Conservation (phyloP, 1,139 yeast genomes). For the Candida tunisiensis region DNA sequence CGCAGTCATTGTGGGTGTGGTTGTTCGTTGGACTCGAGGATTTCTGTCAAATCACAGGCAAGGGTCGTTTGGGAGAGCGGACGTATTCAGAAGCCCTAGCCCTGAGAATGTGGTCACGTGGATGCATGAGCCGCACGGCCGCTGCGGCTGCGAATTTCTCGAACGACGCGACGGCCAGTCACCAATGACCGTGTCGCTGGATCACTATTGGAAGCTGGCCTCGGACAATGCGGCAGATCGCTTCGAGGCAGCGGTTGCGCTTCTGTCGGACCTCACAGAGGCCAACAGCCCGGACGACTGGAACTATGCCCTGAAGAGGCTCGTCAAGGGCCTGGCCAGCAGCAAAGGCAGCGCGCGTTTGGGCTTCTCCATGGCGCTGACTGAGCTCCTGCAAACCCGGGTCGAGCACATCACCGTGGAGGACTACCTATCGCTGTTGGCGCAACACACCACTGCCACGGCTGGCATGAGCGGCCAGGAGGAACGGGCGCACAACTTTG, state of each 20-base stretch:
- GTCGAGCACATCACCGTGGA: slow-evolving; percentile 20
- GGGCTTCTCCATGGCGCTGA: slow-evolving; percentile 79
- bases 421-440: slow-evolving; percentile 28
- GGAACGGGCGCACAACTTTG: slow-evolving; percentile 67
- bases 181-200: no score
- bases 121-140: no score
- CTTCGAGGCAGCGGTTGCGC: slow-evolving; percentile 48
- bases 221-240: slow-evolving; percentile 66
- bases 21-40: no score
- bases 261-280: slow-evolving; percentile 38
- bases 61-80: no score
- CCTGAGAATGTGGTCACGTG: no score
- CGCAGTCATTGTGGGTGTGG: no score
- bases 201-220: slow-evolving; percentile 62
- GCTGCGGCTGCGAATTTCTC: no score
- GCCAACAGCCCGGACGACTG: slow-evolving; percentile 41
- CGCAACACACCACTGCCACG: slow-evolving; percentile 24
- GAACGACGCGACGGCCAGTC: no score
- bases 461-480: slow-evolving; percentile 58
- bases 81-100: no score
- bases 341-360: slow-evolving; percentile 71
- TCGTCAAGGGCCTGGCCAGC: slow-evolving; percentile 68
- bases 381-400: slow-evolving; percentile 47
- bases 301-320: slow-evolving; percentile 64
- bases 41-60: no score